Evolutionary conservation across 1,284 basidiomycete species (phyloP), one percentile per base, ranked within the genome.

Genomic region (Exobasidium cylindrosporum): DNA sequence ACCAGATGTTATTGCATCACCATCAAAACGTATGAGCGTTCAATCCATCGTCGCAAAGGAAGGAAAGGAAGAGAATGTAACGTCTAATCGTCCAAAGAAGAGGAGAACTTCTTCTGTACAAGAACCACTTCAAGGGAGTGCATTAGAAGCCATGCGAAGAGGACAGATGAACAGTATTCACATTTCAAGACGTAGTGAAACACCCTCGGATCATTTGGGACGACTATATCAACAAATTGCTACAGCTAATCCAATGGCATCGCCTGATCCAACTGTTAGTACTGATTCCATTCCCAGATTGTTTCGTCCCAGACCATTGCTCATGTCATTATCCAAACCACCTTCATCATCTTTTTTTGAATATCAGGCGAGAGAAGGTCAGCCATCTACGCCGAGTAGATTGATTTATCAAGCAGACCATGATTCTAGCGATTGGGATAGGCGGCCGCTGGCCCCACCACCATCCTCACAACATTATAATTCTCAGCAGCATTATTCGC

Each of bases 61-160:
- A 2, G 26, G 47, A 4, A 14, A 13, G 4, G n/a, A 13, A 3
- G 26, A 50, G n/a, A 50, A 13, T 23, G 26, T 14, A 24, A 23
- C 2, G 13, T 14, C 17, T 17, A 21, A 24, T 7, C n/a, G 47
- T 4, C n/a, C 47, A 50, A 50, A 28, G 47, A 50, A 50, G 21
- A 21, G 47, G 26, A 50, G 47, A 28, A 50, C 47, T 4, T 50
- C 47, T 21, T 50, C 47, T 28, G 47, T 50, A 14, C 47, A 50
- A 28, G 47, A 50, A 24, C 47, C 47, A 5, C 26, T 50, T 6
- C 47, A 50, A 50, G 47, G 47, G 14, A 24, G 21, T 14, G 47
- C 47, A 5, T 28, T 50, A 24, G 47, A 50, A 13, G n/a, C 47
- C 2, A 24, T 28, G 2, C 14, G 4, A 14, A 23, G 47, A 13